Percentiles rank a stretch among this genome's conserved stretches.
Evolutionary conservation across 2,329 filamentous ascomycete species (phyloP).

Genomic region (Calonectria pseudoturangicola): DNA sequence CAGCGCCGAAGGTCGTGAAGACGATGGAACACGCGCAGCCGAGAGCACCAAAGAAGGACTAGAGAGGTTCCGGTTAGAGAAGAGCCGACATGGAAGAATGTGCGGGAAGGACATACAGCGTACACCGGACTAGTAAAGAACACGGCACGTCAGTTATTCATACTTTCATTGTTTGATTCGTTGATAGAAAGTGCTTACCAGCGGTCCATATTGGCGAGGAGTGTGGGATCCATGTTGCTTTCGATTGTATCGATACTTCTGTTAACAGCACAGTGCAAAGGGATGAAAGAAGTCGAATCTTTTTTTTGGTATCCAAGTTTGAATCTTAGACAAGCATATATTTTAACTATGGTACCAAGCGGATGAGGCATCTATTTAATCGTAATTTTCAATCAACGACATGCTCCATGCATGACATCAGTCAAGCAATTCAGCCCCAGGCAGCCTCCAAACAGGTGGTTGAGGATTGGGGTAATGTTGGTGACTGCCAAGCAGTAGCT

Average conservation of each 20-base stretch:
- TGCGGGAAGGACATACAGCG: conserved; percentile 59
- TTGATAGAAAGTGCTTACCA: conserved; percentile 54
- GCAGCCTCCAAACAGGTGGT: conserved; percentile 26
- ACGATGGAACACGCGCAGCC: conserved; percentile 67
- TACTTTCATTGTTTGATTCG: neutral
- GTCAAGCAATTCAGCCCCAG: conserved; percentile 17
- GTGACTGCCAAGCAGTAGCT: conserved; percentile 13
- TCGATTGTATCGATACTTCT: neutral
- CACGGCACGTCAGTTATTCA: conserved; percentile 23
- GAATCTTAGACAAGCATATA: neutral
- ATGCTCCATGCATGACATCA: neutral
- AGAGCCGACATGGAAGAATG: neutral
- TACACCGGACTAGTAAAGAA: conserved; percentile 63
- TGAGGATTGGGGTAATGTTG: neutral
- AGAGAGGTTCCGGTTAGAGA: neutral
- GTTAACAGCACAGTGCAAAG: neutral
- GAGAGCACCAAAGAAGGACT: conserved; percentile 66
- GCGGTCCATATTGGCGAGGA: conserved; percentile 60
- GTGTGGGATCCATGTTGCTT: conserved; percentile 55
- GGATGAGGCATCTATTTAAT: conserved; percentile 14
- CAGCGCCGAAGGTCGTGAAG: conserved; percentile 70
- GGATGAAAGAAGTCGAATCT: neutral
- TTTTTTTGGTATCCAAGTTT: neutral
- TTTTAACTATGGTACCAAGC: neutral
- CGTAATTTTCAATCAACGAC: neutral